These are phyloP conservation scores for Adenanthera pavonina DNA, from an alignment of 306 rosid genomes.

Conservation along the genomic window DNA sequence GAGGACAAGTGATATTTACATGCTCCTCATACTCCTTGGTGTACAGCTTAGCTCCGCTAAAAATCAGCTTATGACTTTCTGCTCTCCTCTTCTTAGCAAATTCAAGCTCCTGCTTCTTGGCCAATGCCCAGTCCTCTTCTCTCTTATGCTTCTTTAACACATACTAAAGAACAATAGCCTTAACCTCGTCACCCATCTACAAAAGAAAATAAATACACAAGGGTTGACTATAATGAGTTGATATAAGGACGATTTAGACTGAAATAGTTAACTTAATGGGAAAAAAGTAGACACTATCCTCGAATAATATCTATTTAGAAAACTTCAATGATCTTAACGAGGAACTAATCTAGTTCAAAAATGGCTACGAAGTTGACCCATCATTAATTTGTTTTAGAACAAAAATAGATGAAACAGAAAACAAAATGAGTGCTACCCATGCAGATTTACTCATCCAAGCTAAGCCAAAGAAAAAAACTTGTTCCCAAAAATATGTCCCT, in stretches of 20 bases:
- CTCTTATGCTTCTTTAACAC: constrained; percentile 83
- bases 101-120: constrained; percentile 55
- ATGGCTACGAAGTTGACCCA: not conserved
- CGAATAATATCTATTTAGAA: not conserved
- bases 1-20: constrained; percentile 41
- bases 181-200: constrained; percentile 72
- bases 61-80: constrained; percentile 70
- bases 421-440: not conserved
- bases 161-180: constrained; percentile 70
- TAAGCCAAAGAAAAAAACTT: not conserved
- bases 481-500: not conserved
- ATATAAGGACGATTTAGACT: not conserved
- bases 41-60: constrained; percentile 71
- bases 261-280: not conserved
- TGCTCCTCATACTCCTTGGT: constrained; percentile 61
- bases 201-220: not conserved
- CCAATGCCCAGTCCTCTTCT: constrained; percentile 81
- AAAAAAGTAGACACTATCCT: not conserved
- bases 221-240: not conserved
- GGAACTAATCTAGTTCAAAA: not conserved
- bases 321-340: not conserved
- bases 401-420: not conserved
- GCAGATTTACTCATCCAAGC: not conserved
- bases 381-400: not conserved
- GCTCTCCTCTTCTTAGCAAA: constrained; percentile 68